Percentiles rank a stretch among this genome's conserved stretches.
phyloP scores from a whole-genome alignment of 352 stramenopile species.

The Pythium vanterpoolii region DNA sequence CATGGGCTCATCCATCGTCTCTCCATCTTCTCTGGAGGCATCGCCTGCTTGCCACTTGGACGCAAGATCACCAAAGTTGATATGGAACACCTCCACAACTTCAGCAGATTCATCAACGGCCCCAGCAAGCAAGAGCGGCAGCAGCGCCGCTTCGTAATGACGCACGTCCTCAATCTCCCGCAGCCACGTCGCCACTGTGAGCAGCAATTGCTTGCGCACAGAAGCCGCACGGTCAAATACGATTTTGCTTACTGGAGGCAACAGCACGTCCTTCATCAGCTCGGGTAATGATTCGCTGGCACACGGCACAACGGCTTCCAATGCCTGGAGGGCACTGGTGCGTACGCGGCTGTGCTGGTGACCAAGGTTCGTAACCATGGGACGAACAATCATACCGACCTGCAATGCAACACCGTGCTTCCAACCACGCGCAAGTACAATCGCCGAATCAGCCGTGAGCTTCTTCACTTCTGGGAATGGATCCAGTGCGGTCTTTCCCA shows the following conservation, averaged over 20 bases:
- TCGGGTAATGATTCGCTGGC: conserved; percentile 59
- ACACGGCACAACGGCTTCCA: conserved; percentile 69
- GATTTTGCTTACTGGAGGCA: conserved; percentile 61
- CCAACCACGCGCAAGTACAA: conserved; percentile 54
- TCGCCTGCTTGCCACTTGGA: conserved; percentile 36
- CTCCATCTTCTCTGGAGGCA: conserved; percentile 24
- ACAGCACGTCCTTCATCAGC: conserved; percentile 72
- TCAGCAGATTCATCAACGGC: conserved; percentile 70
- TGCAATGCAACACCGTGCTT: conserved; percentile 59
- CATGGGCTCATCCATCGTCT: conserved; percentile 29
- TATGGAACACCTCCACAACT: conserved; percentile 37
- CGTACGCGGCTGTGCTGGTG: conserved; percentile 84
- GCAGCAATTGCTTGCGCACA: conserved; percentile 68
- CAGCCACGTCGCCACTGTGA: conserved; percentile 61
- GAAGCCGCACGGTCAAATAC: conserved; percentile 67
- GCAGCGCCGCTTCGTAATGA: conserved; percentile 59
- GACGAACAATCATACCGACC: conserved; percentile 60
- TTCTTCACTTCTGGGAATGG: conserved; percentile 84
- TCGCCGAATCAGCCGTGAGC: conserved; percentile 55
- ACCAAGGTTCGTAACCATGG: conserved; percentile 62
- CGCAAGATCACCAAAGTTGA: conserved; percentile 42
- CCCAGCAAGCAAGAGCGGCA: conserved; percentile 67
- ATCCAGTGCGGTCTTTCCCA: conserved; percentile 73
- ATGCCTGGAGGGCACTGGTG: conserved; percentile 65
- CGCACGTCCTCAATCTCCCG: conserved; percentile 43